Percentiles rank a stretch among this genome's conserved stretches.
phyloP scores from a whole-genome alignment of 208 protist genomes.

The Phytomonas sp. region DNA sequence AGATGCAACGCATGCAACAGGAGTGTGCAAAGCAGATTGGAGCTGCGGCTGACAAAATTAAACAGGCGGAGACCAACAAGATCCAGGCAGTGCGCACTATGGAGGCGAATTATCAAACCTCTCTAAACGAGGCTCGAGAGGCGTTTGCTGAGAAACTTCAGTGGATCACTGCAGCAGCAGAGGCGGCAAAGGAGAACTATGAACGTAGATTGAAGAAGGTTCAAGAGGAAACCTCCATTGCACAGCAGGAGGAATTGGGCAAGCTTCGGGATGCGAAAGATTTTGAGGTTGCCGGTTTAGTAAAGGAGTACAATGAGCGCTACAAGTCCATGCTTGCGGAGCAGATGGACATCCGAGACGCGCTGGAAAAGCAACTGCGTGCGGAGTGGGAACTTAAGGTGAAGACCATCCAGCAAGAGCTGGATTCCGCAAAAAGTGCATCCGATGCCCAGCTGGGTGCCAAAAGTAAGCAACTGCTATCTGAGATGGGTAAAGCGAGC shows the following conservation, averaged over 20 bases:
- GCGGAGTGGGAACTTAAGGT: constrained; percentile 35
- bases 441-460: too few relatives aligned
- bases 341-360: constrained; percentile 79
- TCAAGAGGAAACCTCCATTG: constrained; percentile 3
- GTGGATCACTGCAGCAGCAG: constrained; percentile 27
- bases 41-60: constrained; percentile 20
- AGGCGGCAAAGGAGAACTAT: constrained; percentile 34
- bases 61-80: constrained; percentile 19
- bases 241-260: constrained; percentile 8
- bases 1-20: constrained; percentile 72
- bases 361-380: constrained; percentile 42
- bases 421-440: background rate
- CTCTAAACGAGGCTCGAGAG: constrained; percentile 33
- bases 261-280: constrained; percentile 42
- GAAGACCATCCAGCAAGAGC: constrained; percentile 19
- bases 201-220: constrained; percentile 30
- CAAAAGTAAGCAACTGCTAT: too few relatives aligned
- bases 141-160: constrained; percentile 21
- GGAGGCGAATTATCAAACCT: constrained; percentile 16
- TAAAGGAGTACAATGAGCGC: constrained; percentile 88
- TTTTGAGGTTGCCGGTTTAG: constrained; percentile 53
- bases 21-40: constrained; percentile 61
- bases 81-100: constrained; percentile 6
- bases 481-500: too few relatives aligned
- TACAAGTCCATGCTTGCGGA: constrained; percentile 90